phyloP scores from a whole-genome alignment of 176 grass and related monocot genomes.

The Zoysia japonica region DNA sequence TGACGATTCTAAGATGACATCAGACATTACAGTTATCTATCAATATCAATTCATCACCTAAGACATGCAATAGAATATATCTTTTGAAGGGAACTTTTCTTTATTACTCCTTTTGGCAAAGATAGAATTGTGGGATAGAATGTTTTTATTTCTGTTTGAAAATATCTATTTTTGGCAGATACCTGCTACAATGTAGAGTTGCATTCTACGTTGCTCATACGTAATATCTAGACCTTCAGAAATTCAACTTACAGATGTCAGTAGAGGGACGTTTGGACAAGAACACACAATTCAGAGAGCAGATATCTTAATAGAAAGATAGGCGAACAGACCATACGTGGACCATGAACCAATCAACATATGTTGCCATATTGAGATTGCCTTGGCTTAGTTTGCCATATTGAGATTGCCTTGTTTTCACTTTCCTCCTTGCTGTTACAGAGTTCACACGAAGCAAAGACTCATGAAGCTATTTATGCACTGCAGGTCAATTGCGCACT shows the following conservation, averaged over 20 bases:
- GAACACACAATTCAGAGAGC: not conserved
- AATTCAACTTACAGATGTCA: not conserved
- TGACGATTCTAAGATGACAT: not conserved
- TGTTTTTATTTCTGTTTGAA: not conserved
- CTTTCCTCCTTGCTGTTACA: not conserved
- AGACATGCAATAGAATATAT: not conserved
- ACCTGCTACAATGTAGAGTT: too few relatives aligned
- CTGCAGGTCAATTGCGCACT: conserved; percentile 79
- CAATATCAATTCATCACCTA: conserved; percentile 8
- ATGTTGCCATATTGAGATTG: not conserved
- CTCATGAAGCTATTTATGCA: not conserved
- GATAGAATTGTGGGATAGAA: not conserved
- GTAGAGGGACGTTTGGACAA: not conserved
- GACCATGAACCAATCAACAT: too few relatives aligned
- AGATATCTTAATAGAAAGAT: not conserved
- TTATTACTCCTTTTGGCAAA: not conserved
- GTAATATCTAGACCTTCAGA: not conserved
- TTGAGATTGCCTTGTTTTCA: not conserved
- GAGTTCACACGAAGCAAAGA: not conserved
- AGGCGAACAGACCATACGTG: too few relatives aligned
- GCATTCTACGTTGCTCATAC: too few relatives aligned
- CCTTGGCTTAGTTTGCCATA: not conserved
- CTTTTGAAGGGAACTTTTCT: not conserved
- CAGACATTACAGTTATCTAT: not conserved
- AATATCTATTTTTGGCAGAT: not conserved